Conservation (phyloP, 2,329 filamentous ascomycete species). For the Blumeria graminis region DNA sequence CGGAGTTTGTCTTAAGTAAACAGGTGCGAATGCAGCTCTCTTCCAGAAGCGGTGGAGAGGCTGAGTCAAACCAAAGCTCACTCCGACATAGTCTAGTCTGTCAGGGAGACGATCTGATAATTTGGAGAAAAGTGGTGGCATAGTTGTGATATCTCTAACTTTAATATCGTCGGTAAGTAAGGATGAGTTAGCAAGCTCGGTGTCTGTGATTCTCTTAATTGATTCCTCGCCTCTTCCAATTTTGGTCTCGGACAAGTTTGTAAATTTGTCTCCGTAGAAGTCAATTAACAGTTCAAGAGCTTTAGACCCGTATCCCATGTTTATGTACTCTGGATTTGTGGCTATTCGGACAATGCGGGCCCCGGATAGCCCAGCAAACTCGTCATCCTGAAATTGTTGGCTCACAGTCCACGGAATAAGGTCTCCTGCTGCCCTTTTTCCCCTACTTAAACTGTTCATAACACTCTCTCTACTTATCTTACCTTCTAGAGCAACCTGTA, state of each 20-base stretch:
- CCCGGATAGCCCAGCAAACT: slow-evolving; percentile 82
- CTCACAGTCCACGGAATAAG: slow-evolving; percentile 94
- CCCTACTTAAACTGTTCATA: slow-evolving; percentile 66
- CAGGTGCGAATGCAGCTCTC: slow-evolving; percentile 57
- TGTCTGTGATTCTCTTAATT: slow-evolving; percentile 63
- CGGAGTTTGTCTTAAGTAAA: slow-evolving; percentile 83
- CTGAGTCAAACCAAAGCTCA: slow-evolving; percentile 78
- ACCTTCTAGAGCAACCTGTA: slow-evolving; percentile 85
- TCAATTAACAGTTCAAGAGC: slow-evolving; percentile 70
- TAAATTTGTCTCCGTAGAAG: slow-evolving; percentile 88
- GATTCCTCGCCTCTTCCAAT: slow-evolving; percentile 24
- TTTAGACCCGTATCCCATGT: slow-evolving; percentile 81
- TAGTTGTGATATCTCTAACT: slow-evolving; percentile 67
- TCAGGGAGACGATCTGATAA: slow-evolving; percentile 62
- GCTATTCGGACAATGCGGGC: slow-evolving; percentile 85
- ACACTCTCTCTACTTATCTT: slow-evolving; percentile 87
- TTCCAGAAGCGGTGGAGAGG: slow-evolving; percentile 95
- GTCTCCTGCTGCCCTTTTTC: slow-evolving; percentile 73
- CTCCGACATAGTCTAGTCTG: slow-evolving; percentile 73
- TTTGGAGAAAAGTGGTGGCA: slow-evolving; percentile 83
- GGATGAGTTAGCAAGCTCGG: slow-evolving; percentile 49
- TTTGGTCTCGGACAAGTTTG: slow-evolving; percentile 53
- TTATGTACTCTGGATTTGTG: slow-evolving; percentile 78
- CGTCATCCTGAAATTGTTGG: slow-evolving; percentile 93
- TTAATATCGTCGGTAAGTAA: slow-evolving; percentile 74